Conservation (phyloP, 2,329 filamentous ascomycete species). For the Coccinonectria pachysandricola region DNA sequence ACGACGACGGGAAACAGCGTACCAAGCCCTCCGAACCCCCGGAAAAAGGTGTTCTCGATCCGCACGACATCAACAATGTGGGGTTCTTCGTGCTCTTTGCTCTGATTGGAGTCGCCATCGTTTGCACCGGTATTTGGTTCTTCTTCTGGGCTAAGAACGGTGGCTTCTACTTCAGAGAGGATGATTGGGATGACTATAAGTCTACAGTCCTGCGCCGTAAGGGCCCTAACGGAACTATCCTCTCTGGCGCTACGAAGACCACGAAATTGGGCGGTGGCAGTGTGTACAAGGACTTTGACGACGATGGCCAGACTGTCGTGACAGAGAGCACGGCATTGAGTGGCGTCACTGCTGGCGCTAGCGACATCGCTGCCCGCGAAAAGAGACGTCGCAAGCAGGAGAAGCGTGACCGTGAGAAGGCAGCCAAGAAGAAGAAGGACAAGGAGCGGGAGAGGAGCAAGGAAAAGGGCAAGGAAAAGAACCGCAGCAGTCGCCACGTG, state of each 20-base stretch:
- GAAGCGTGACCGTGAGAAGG: conserved; percentile 31
- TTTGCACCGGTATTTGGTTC: conserved; percentile 79
- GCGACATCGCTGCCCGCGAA: conserved; percentile 45
- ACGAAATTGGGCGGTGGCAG: conserved; percentile 83
- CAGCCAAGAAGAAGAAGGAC: conserved; percentile 35
- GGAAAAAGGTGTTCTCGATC: conserved; percentile 38
- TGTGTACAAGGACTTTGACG: conserved; percentile 62
- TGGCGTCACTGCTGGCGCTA: conserved; percentile 48
- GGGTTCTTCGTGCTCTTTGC: conserved; percentile 81
- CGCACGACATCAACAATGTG: conserved; percentile 50
- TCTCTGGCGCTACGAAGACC: conserved; percentile 71
- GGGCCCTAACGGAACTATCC: conserved; percentile 77
- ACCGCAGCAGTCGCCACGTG: conserved; percentile 32
- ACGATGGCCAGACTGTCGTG: conserved; percentile 34
- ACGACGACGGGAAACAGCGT: conserved; percentile 17
- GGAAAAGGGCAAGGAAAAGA: conserved; percentile 32
- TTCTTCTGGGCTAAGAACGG: conserved; percentile 98
- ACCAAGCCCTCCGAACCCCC: conserved; percentile 28
- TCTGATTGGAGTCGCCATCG: conserved; percentile 67
- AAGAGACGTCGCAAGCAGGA: conserved; percentile 44
- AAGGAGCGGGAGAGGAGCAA: too few species aligned
- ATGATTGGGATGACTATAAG: conserved; percentile 98
- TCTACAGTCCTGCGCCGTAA: conserved; percentile 81
- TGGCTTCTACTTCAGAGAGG: conserved; percentile 74
- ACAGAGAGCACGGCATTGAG: conserved; percentile 38